Evolutionary conservation across 2,329 filamentous ascomycete genomes (phyloP).

Genomic region (Albophoma yamanashiensis): DNA sequence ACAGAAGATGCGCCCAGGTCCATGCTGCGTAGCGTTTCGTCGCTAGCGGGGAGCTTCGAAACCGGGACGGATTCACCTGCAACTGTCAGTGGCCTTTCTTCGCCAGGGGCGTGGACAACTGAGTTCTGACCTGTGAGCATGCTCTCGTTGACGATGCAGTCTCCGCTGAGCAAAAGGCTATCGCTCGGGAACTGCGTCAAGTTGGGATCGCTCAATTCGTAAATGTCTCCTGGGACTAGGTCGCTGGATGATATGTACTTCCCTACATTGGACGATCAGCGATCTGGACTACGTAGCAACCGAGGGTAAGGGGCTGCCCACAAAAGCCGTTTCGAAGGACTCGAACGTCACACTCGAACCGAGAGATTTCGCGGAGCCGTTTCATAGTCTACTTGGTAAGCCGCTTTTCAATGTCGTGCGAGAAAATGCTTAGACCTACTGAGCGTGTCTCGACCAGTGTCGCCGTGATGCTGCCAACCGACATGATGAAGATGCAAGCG

Average conservation of each 20-base stretch:
- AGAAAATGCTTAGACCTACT: slow-evolving; percentile 32
- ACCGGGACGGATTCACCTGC: slow-evolving; percentile 88
- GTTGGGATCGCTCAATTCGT: slow-evolving; percentile 90
- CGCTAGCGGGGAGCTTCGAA: slow-evolving; percentile 76
- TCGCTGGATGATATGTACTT: slow-evolving; percentile 77
- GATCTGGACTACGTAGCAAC: neutral
- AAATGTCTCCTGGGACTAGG: slow-evolving; percentile 89
- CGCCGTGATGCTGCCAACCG: slow-evolving; percentile 78
- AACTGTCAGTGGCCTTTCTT: slow-evolving; percentile 2
- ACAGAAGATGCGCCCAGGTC: slow-evolving; percentile 74
- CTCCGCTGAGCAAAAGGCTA: slow-evolving; percentile 80
- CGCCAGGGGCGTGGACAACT: too few species aligned
- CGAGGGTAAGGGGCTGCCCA: slow-evolving; percentile 24
- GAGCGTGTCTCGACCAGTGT: slow-evolving; percentile 85
- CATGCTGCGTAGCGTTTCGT: slow-evolving; percentile 66
- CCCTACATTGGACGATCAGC: slow-evolving; percentile 39
- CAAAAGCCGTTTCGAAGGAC: slow-evolving; percentile 93
- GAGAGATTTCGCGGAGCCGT: slow-evolving; percentile 80
- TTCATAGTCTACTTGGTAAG: slow-evolving; percentile 59
- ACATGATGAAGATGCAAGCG: slow-evolving; percentile 88
- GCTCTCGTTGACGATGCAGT: slow-evolving; percentile 98
- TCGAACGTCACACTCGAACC: slow-evolving; percentile 89
- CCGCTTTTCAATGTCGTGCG: neutral
- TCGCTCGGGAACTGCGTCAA: slow-evolving; percentile 85
- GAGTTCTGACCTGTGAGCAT: slow-evolving; percentile 64